Evolutionary conservation across 2,329 filamentous ascomycete genomes (phyloP), one percentile per base, ranked within the genome.

Genomic region (Diaporthe amygdali): DNA sequence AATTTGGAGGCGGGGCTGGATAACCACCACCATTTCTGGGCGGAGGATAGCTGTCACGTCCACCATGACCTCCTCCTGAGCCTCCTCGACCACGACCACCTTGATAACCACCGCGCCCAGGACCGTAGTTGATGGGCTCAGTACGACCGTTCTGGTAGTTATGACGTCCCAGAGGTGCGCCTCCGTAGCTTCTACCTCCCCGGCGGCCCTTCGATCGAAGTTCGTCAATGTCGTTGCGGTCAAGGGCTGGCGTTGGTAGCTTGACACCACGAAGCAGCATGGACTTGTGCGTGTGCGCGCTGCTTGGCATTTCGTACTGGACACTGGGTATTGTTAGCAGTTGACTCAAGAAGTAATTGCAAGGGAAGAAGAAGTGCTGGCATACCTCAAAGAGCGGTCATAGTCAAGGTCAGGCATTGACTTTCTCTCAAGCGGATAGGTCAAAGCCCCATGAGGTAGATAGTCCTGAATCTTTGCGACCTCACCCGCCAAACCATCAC

Each of bases 191-290:
- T 67, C 94, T 89, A n/a, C 94, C 91, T 27, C 88, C 86, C 72
- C 89, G 88, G 68, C 88, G 85, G 41, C 92, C 85, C 78, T 92
- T 91, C 67, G 88, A 87, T 78, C 91, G 90, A 52, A 95, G 88
- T 9, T 89, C 87, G 74, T 95, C 92, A 68, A 96, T 90, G 77
- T 98, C 95, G 71, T 88, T 89, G 41, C 89, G 87, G 70, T 93
- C 93, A 1, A 99, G 88, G 12, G 90, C 92, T 2, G 94, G 90
- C 2, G 87, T 83, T 5, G 93, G 90, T 70, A 95, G 87, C 76
- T 92, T 91, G 47, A 95, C 91, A 15, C 96, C 96, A 3, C 94
- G 92, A 44, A 99, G 87, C 17, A 99, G 88, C 93, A 97, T 97
- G 7, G 95, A 98, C 80, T 98, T 98, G 83, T 99, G 96, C 5